phyloP scores from a whole-genome alignment of 208 protist genomes.

The Naegleria fowleri region DNA sequence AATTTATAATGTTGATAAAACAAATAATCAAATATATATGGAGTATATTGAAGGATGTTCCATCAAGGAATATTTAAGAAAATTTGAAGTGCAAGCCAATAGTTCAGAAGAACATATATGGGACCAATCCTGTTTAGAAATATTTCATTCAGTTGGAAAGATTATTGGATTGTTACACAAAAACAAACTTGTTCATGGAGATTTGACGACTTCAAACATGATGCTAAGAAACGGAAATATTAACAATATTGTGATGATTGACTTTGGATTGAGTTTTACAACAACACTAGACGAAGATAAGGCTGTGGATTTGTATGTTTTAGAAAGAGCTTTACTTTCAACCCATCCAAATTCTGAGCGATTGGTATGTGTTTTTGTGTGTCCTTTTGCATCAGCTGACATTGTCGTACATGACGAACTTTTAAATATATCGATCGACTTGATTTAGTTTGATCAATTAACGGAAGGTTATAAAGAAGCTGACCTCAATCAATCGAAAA shows the following conservation, averaged over 20 bases:
- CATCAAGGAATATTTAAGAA: not conserved
- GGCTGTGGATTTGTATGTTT: constrained; percentile 96
- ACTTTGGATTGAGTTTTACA: constrained; percentile 90
- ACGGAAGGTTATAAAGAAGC: constrained; percentile 57
- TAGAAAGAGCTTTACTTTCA: constrained; percentile 87
- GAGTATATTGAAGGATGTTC: constrained; percentile 15
- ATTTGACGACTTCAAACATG: constrained; percentile 96
- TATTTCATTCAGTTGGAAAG: constrained; percentile 62
- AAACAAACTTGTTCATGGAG: constrained; percentile 85
- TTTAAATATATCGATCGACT: constrained; percentile 34
- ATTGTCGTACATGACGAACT: not conserved
- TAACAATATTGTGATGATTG: constrained; percentile 71
- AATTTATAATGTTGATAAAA: constrained; percentile 18
- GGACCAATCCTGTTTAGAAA: not conserved
- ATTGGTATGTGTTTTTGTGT: constrained; percentile 41
- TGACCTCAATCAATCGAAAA: constrained; percentile 51
- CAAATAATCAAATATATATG: not conserved
- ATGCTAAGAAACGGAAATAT: constrained; percentile 47
- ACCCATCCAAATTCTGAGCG: constrained; percentile 77
- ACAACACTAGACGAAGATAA: constrained; percentile 83
- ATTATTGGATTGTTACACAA: constrained; percentile 79
- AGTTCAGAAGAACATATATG: not conserved
- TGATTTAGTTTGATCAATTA: constrained; percentile 41
- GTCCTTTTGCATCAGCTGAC: not conserved
- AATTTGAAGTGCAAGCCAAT: not conserved